phyloP scores from a whole-genome alignment of 2,329 filamentous ascomycete species.

The Alternaria sp. region DNA sequence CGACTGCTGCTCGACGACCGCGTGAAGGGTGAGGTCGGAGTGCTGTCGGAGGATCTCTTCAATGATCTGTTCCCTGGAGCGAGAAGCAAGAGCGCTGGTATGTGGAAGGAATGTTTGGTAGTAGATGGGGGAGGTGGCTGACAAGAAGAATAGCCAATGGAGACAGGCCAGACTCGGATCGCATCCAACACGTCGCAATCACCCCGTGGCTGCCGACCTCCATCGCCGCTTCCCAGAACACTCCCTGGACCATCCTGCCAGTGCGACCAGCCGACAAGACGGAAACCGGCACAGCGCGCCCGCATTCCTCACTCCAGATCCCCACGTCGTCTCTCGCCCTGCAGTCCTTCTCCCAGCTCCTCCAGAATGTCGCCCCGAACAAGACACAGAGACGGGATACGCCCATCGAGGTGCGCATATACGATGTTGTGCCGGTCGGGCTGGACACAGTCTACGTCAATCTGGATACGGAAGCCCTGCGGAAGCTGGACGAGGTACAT shows the following conservation, averaged over 20 bases:
- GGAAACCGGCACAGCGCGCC: conserved; percentile 49
- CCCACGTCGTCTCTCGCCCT: conserved; percentile 74
- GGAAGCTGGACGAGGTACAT: conserved; percentile 81
- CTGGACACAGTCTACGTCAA: conserved; percentile 88
- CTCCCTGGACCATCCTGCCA: conserved; percentile 85
- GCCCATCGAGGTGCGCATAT: conserved; percentile 81
- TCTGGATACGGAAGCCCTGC: conserved; percentile 79
- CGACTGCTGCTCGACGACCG: conserved; percentile 84
- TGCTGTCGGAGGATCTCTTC: conserved; percentile 86
- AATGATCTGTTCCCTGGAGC: conserved; percentile 73
- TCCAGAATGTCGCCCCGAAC: conserved; percentile 77
- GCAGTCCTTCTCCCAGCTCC: conserved; percentile 76
- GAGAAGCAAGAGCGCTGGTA: conserved; percentile 28
- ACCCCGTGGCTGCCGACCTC: conserved; percentile 72
- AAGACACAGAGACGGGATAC: conserved; percentile 76
- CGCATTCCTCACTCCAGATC: conserved; percentile 80
- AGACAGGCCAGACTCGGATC: conserved; percentile 13
- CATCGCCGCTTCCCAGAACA: conserved; percentile 61
- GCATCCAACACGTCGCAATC: conserved; percentile 69
- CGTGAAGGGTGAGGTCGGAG: conserved; percentile 82
- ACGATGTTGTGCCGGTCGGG: conserved; percentile 79
- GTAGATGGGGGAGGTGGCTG: not conserved
- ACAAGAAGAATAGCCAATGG: conserved; percentile 11
- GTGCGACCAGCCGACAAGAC: conserved; percentile 58
- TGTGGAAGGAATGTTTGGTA: not conserved